Evolutionary conservation across 805 yeast genomes (phyloP).

Genomic region (Saccharomycopsis fodiens): DNA sequence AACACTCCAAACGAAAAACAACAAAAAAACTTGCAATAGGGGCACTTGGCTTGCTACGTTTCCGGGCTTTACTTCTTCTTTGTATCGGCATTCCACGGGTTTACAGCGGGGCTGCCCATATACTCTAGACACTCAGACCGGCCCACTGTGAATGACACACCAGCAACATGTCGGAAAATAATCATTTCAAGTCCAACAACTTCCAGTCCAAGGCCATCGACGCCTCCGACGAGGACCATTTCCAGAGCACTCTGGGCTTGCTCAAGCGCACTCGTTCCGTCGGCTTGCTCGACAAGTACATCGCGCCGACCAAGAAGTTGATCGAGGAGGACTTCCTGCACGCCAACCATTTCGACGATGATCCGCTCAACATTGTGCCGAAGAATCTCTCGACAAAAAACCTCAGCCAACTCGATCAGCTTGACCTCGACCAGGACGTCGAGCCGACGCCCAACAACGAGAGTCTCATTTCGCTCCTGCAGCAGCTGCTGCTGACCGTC

Average conservation of each 20-base stretch:
- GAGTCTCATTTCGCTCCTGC: not conserved
- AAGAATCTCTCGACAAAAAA: constrained; percentile 23
- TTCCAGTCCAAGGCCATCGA: constrained; percentile 46
- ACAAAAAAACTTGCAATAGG: too few species aligned
- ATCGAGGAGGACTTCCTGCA: constrained; percentile 28
- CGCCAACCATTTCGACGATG: constrained; percentile 16
- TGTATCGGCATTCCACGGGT: too few species aligned
- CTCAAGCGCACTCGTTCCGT: constrained; percentile 76
- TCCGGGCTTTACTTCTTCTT: too few species aligned
- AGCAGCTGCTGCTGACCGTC: not conserved
- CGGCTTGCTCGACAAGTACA: constrained; percentile 70
- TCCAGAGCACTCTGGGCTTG: constrained; percentile 61
- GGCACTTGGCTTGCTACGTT: too few species aligned
- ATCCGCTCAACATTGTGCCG: constrained; percentile 22
- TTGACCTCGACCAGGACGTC: not conserved
- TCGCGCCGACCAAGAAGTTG: constrained; percentile 38
- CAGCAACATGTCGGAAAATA: too few species aligned
- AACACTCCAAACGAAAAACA: too few species aligned
- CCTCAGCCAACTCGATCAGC: constrained; percentile 17
- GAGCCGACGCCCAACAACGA: constrained; percentile 19
- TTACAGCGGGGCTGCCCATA: too few species aligned
- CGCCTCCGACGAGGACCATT: constrained; percentile 64
- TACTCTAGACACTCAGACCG: too few species aligned
- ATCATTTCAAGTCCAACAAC: too few species aligned
- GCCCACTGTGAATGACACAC: too few species aligned